These are phyloP conservation scores for Marasmius oreades DNA, from an alignment of 1,284 basidiomycete species.

Conservation along the genomic window DNA sequence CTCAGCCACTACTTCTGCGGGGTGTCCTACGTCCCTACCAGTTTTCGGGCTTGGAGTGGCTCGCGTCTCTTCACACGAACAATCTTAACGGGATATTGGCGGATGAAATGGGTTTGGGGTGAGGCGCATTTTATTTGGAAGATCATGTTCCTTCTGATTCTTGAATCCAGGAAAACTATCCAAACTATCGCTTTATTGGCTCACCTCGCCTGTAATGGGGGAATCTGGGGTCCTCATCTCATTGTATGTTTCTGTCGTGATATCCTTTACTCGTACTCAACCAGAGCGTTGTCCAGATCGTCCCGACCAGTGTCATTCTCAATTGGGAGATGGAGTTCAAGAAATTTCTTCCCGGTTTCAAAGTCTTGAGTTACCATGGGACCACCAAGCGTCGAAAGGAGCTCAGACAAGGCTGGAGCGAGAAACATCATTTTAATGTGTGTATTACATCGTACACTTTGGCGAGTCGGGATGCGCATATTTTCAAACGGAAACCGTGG, in stretches of 20 bases:
- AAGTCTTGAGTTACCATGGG: slow-evolving; percentile 90
- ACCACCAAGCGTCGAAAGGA: slow-evolving; percentile 90
- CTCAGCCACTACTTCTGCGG: slow-evolving; percentile 79
- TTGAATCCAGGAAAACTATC: slow-evolving; percentile 80
- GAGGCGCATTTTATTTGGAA: slow-evolving; percentile 23
- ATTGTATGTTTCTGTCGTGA: slow-evolving; percentile 45
- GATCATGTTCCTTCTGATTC: slow-evolving; percentile 2
- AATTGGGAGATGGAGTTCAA: slow-evolving; percentile 99
- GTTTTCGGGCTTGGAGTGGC: slow-evolving; percentile 93
- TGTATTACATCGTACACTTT: slow-evolving; percentile 96
- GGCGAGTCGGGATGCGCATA: slow-evolving; percentile 88
- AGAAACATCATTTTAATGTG: slow-evolving; percentile 91
- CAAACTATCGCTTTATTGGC: slow-evolving; percentile 93
- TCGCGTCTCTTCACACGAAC: slow-evolving; percentile 84
- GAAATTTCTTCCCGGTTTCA: slow-evolving; percentile 95
- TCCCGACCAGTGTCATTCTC: slow-evolving; percentile 91
- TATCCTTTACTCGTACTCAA: not conserved
- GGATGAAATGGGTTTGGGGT: slow-evolving; percentile 93
- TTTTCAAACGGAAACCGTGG: slow-evolving; percentile 95
- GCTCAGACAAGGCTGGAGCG: slow-evolving; percentile 91
- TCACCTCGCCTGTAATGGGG: slow-evolving; percentile 90
- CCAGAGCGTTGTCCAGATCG: slow-evolving; percentile 48
- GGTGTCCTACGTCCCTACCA: slow-evolving; percentile 93
- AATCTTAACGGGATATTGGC: slow-evolving; percentile 92
- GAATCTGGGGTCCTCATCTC: slow-evolving; percentile 96